phyloP scores from a whole-genome alignment of 2,329 filamentous ascomycete genomes.

The Epichloe baconii region DNA sequence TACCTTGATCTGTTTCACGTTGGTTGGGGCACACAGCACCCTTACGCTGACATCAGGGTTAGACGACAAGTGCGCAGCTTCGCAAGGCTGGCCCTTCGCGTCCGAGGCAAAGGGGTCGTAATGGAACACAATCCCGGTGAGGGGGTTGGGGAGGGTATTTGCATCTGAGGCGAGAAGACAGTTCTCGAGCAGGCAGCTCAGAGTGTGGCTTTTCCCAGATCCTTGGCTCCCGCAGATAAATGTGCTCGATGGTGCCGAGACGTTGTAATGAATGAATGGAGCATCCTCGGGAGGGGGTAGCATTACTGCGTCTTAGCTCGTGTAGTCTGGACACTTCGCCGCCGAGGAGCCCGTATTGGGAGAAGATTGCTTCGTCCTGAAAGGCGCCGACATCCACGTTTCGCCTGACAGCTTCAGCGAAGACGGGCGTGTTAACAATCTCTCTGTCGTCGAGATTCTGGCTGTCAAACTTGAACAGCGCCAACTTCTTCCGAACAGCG shows the following conservation, averaged over 20 bases:
- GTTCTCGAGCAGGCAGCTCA: constrained; percentile 44
- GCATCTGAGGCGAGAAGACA: constrained; percentile 34
- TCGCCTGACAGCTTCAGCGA: constrained; percentile 8
- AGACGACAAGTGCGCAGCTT: constrained; percentile 43
- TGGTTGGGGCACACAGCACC: constrained; percentile 42
- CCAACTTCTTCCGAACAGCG: background rate
- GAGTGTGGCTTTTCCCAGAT: constrained; percentile 49
- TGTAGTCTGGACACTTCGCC: constrained; percentile 4
- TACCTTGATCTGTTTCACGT: constrained; percentile 27
- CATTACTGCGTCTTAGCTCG: too few species aligned
- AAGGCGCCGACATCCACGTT: background rate
- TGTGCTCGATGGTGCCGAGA: constrained; percentile 38
- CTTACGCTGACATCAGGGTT: constrained; percentile 30
- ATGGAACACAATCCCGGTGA: constrained; percentile 52
- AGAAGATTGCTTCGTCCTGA: background rate
- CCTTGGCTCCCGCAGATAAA: constrained; percentile 55
- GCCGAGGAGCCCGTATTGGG: constrained; percentile 12
- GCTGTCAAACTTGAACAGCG: background rate
- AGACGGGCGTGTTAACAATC: constrained; percentile 8
- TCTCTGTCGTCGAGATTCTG: constrained; percentile 6
- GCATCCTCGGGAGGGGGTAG: constrained; percentile 5
- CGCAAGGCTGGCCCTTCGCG: constrained; percentile 36
- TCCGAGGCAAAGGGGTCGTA: constrained; percentile 45
- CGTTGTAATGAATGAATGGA: constrained; percentile 30
- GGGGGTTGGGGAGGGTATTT: constrained; percentile 33